Evolutionary conservation across 768 basidiomycete species (phyloP), one percentile per base, ranked within the genome.

Genomic region (Suillus spraguei): DNA sequence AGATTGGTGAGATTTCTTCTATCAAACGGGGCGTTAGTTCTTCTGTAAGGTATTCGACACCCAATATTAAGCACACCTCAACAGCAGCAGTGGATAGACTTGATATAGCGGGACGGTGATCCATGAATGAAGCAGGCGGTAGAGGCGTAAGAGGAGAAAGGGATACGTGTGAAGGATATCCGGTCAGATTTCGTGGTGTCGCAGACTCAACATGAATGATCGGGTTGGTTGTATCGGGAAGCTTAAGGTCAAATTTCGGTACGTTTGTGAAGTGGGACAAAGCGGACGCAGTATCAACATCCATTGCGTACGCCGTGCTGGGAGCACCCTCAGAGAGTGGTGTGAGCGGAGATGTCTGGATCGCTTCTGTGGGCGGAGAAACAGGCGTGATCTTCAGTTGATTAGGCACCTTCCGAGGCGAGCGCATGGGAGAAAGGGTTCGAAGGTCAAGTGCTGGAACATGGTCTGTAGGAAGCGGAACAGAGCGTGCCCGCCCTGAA

Each of bases 71-170:
- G 63, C 71, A 20, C 64, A 76, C 73, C 44, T 70, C 64, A 9
- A 61, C 28, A 41, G 10, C 56, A 10, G 17, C 17, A 17, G 24
- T 32, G 14, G 69, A 33, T 41, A 74, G 50, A 52, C 33, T 54
- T 42, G 54, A 66, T 52, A 66, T 66, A 22, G 38, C 55, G 24
- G 65, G 67, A 8, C 61, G 52, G 42, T 24, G 28, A 56, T 58
- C 66, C 4, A 41, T 22, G 35, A 70, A 68, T 6, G 85, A 84
- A 1, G 85, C 83, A 64, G 81, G 77, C 7, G 84, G 80, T 39
- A 84, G 67, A 8, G 86, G 85, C 8, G 86, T 85, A 41, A 87
- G 74, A 20, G 81, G 81, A 1, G 81, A 82, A 63, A 78, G 70
- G 11, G 78, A 73, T 5, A 71, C 68, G 17, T 63, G 20, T 2